These are phyloP conservation scores for Scutellaria galericulata DNA, from an alignment of 257 asterid species.

Conservation along the genomic window DNA sequence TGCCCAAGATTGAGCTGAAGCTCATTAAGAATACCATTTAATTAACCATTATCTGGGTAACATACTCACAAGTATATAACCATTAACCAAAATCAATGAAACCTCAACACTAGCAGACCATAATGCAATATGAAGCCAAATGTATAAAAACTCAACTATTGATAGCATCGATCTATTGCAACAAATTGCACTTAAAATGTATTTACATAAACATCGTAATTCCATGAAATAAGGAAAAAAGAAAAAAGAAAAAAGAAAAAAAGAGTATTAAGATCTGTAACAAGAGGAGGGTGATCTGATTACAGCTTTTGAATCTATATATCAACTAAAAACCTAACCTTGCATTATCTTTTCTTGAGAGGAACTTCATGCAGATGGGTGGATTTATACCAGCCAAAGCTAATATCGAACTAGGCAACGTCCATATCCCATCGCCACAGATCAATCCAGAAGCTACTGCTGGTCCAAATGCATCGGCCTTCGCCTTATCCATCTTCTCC, in stretches of 20 bases:
- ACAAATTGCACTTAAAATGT: background rate
- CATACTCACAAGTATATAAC: too few species aligned
- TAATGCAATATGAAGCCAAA: too few species aligned
- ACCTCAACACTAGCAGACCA: too few species aligned
- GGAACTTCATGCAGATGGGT: constrained; percentile 87
- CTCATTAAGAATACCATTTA: too few species aligned
- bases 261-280: background rate
- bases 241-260: background rate
- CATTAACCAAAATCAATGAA: too few species aligned
- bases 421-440: constrained; percentile 92
- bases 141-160: background rate
- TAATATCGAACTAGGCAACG: constrained; percentile 68
- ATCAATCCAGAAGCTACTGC: constrained; percentile 92
- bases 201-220: constrained; percentile 9
- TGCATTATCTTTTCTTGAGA: constrained; percentile 54
- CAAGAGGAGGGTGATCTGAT: background rate
- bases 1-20: too few species aligned
- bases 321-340: constrained; percentile 51
- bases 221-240: background rate
- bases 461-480: constrained; percentile 86
- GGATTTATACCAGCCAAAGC: constrained; percentile 74
- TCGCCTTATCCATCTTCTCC: constrained; percentile 65
- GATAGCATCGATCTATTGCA: background rate
- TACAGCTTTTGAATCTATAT: background rate
- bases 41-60: too few species aligned